phyloP scores from a whole-genome alignment of 768 basidiomycete genomes.

The Macrolepiota dolichaula region DNA sequence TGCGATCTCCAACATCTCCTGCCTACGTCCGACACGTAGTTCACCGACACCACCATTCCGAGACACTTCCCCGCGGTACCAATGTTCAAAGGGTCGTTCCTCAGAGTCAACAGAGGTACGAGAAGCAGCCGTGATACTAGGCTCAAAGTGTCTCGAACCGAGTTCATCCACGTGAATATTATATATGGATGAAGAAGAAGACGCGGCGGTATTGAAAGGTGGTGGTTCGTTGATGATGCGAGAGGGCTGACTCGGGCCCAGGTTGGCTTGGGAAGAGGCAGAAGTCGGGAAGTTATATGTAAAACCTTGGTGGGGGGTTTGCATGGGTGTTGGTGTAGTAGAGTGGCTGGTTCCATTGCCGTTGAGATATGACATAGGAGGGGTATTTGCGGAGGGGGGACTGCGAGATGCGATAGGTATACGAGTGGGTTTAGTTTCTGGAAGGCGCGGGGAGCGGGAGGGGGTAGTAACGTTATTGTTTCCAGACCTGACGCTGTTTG shows the following conservation, averaged over 20 bases:
- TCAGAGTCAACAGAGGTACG: slow-evolving; percentile 68
- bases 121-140: neutral
- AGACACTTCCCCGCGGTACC: slow-evolving; percentile 86
- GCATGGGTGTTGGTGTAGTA: slow-evolving; percentile 16
- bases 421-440: slow-evolving; percentile 45
- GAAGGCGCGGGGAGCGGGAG: slow-evolving; percentile 41
- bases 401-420: slow-evolving; percentile 42
- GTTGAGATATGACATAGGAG: neutral
- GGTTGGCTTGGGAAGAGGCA: slow-evolving; percentile 28
- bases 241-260: slow-evolving; percentile 27
- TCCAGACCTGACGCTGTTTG: slow-evolving; percentile 19
- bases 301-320: slow-evolving; percentile 18
- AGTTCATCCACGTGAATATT: slow-evolving; percentile 21
- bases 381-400: neutral
- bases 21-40: slow-evolving; percentile 64
- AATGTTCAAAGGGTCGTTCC: slow-evolving; percentile 83
- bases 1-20: slow-evolving; percentile 87
- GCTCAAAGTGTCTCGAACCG: slow-evolving; percentile 20
- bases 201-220: slow-evolving; percentile 55
- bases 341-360: slow-evolving; percentile 17
- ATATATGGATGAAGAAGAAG: slow-evolving; percentile 32
- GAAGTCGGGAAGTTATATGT: slow-evolving; percentile 17
- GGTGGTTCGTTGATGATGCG: slow-evolving; percentile 62
- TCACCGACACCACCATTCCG: slow-evolving; percentile 90
- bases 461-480: slow-evolving; percentile 6